Conservation (phyloP, 371 early-diverging fungal species). For the Mortierella sp. region DNA sequence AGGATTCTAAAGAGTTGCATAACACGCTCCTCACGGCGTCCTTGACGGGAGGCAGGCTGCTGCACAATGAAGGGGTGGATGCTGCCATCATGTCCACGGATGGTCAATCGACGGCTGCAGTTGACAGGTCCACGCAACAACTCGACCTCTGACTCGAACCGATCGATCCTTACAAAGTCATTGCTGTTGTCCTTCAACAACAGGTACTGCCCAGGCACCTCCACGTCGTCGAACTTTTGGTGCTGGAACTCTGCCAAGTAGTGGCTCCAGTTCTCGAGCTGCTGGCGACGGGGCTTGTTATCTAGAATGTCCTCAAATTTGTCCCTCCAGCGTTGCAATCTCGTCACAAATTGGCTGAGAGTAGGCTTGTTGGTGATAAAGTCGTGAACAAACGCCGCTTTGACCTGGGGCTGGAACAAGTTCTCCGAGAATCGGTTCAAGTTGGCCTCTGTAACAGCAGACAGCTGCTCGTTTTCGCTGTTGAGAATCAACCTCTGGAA, state of each 20-base stretch:
- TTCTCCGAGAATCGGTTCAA: slow-evolving; percentile 88
- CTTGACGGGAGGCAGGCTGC: slow-evolving; percentile 88
- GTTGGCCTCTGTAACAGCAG: slow-evolving; percentile 85
- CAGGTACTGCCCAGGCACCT: slow-evolving; percentile 98
- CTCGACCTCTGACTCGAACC: slow-evolving; percentile 92
- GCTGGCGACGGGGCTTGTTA: slow-evolving; percentile 83
- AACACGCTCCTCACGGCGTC: slow-evolving; percentile 94
- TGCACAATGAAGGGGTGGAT: slow-evolving; percentile 93
- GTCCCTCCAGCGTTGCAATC: slow-evolving; percentile 90
- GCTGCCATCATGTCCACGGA: slow-evolving; percentile 94
- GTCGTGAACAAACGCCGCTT: slow-evolving; percentile 89
- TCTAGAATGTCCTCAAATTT: slow-evolving; percentile 89
- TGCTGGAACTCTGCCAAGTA: slow-evolving; percentile 98
- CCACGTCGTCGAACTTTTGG: slow-evolving; percentile 97
- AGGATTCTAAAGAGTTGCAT: slow-evolving; percentile 93
- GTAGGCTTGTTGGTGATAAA: slow-evolving; percentile 88
- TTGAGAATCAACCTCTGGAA: slow-evolving; percentile 73
- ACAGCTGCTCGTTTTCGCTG: slow-evolving; percentile 74
- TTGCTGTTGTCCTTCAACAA: slow-evolving; percentile 85
- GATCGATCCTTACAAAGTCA: slow-evolving; percentile 94
- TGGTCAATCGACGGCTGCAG: slow-evolving; percentile 83
- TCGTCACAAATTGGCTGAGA: slow-evolving; percentile 83
- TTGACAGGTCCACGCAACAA: slow-evolving; percentile 83
- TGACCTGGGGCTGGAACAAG: slow-evolving; percentile 74
- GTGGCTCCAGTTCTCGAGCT: slow-evolving; percentile 88